Conservation (phyloP, 768 basidiomycete genomes). For the Pisolithus marmoratus region DNA sequence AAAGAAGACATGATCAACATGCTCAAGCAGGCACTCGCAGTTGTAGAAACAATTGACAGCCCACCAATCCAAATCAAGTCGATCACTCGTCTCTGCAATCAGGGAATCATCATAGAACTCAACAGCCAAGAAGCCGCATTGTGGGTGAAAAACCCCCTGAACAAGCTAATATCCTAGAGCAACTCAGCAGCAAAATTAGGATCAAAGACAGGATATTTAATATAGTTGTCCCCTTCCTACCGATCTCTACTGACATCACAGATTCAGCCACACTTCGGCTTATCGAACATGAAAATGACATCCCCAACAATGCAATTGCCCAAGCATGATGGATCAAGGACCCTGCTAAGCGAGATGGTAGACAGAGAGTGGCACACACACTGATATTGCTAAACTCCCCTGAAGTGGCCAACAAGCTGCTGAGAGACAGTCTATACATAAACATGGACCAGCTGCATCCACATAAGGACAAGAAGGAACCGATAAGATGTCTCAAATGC, state of each 20-base stretch:
- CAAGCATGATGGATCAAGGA: slow-evolving; percentile 25
- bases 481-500: neutral
- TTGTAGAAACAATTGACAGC: too few species aligned
- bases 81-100: neutral
- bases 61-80: neutral
- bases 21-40: too few species aligned
- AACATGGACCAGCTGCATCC: slow-evolving; percentile 7
- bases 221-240: slow-evolving; percentile 18
- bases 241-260: slow-evolving; percentile 9
- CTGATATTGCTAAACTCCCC: slow-evolving; percentile 15
- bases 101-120: slow-evolving; percentile 13
- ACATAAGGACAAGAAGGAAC: slow-evolving; percentile 6
- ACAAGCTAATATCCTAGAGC: slow-evolving; percentile 2
- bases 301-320: slow-evolving; percentile 3
- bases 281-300: slow-evolving; percentile 12
- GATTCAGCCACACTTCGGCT: neutral
- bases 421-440: slow-evolving; percentile 15
- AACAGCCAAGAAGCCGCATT: slow-evolving; percentile 1
- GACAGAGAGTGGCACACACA: slow-evolving; percentile 19
- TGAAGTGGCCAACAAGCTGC: slow-evolving; percentile 18
- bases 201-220: neutral
- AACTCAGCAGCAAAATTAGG: neutral
- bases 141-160: slow-evolving; percentile 10
- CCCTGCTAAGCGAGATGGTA: neutral
- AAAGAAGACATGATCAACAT: too few species aligned